Conservation (phyloP, 2,329 filamentous ascomycete species). For the Ceratocystis variospora region DNA sequence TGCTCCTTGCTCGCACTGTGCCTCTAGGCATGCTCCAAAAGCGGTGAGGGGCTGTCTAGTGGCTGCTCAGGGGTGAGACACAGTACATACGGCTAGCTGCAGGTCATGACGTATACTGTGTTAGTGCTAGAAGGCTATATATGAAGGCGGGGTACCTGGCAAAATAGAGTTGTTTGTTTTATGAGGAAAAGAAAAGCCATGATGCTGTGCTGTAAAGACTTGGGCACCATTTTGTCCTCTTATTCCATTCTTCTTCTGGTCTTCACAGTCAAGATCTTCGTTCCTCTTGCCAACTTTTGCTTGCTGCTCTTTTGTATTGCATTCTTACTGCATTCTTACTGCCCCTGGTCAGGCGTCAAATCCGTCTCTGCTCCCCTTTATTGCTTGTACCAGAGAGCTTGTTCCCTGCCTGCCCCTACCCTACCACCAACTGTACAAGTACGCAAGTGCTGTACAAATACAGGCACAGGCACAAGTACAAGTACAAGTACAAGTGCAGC, state of each 20-base stretch:
- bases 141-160: conserved; percentile 4
- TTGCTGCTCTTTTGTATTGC: background rate
- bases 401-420: background rate
- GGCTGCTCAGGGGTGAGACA: background rate
- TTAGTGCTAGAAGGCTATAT: background rate
- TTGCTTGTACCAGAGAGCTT: background rate
- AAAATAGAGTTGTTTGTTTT: background rate
- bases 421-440: too few relatives aligned
- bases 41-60: background rate
- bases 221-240: background rate
- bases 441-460: background rate
- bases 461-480: background rate
- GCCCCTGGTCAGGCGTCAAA: background rate
- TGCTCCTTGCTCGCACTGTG: background rate
- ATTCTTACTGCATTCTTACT: conserved; percentile 1
- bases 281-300: background rate
- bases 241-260: background rate
- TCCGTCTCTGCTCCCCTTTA: background rate
- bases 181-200: background rate
- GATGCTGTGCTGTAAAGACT: background rate
- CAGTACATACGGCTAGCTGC: background rate
- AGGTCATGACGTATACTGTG: background rate
- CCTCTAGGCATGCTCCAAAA: background rate
- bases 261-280: background rate
- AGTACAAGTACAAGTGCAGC: background rate